Evolutionary conservation across 1,284 basidiomycete genomes (phyloP).

Genomic region (Leccinum holopus): DNA sequence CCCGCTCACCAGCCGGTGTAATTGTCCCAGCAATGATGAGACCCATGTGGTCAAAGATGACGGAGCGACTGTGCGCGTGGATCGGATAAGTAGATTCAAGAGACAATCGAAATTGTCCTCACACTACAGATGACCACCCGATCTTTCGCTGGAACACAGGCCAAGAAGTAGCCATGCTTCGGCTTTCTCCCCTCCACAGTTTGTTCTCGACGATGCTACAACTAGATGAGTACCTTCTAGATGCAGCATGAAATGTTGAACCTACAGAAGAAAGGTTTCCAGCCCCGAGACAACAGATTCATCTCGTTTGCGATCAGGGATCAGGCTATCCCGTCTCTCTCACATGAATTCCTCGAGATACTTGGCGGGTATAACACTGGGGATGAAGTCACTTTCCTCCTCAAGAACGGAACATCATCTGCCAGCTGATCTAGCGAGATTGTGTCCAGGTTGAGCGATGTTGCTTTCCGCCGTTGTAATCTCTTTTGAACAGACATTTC

Average conservation of each 20-base stretch:
- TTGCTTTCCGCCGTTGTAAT: slow-evolving; percentile 47
- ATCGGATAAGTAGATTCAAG: slow-evolving; percentile 15
- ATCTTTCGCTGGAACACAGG: slow-evolving; percentile 59
- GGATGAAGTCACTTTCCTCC: slow-evolving; percentile 60
- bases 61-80: slow-evolving; percentile 36
- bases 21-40: slow-evolving; percentile 45
- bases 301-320: slow-evolving; percentile 43
- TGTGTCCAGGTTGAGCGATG: slow-evolving; percentile 33
- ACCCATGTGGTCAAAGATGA: slow-evolving; percentile 58
- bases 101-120: slow-evolving; percentile 30
- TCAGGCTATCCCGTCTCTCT: slow-evolving; percentile 43
- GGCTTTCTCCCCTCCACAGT: slow-evolving; percentile 66
- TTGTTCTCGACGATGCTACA: slow-evolving; percentile 68
- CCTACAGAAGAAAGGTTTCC: slow-evolving; percentile 67
- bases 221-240: slow-evolving; percentile 13
- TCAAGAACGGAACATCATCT: slow-evolving; percentile 32
- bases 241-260: slow-evolving; percentile 4
- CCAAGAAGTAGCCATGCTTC: slow-evolving; percentile 53
- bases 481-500: slow-evolving; percentile 48
- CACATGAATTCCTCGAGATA: slow-evolving; percentile 45
- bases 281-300: slow-evolving; percentile 53
- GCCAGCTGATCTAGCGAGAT: slow-evolving; percentile 34
- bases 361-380: slow-evolving; percentile 64
- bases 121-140: slow-evolving; percentile 64
- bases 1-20: slow-evolving; percentile 25